Base-by-base conservation (phyloP, 257 asterid genomes). In the Phtheirospermum japonicum region DNA sequence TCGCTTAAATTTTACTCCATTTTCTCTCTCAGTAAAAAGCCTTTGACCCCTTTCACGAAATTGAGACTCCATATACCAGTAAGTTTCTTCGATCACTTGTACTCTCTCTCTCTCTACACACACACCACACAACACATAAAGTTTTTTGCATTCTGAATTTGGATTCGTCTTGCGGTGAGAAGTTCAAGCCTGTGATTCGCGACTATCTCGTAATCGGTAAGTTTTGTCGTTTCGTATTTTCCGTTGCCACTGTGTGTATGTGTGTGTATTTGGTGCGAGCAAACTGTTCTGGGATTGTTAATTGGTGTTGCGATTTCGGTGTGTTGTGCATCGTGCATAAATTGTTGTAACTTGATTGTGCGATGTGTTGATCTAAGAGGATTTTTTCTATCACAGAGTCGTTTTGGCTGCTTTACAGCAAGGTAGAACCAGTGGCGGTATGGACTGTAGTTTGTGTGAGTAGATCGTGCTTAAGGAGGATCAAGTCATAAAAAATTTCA, bases 1-100 rank as follows among this genome's bases (percentile, higher is more conserved):
- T 76, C 71, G 75, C 82, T 75, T 80, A 68, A 74, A 65, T 73
- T 74, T 71, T 72, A 77, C 83, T 54, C 73, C 62, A 57, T 67
- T 64, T 59, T 30, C 70, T 17, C 37, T 0, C 33, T 2, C 69
- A 54, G 72, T 73, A 63, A 70, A 73, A 6, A 65, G 30, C 37
- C 5, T 55, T 64, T 32, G 18, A 51, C 52, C 60, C 57, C 54
- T 58, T 28, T 58, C 14, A 28, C 28, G n/a, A 45, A 45, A 45
- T 45, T 8, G 23, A 45, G 23, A n/a, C 69, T 74, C 61, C 46
- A 42, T 52, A n/a, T 17, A 14, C 66, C n/a, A 19, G 66, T 17
- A 19, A 16, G 36, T 70, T 49, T 48, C 60, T 51, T n/a, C n/a
- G 76, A 70, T 75, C 80, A 72, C 64, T n/a, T 49, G 49, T 46